Conservation (phyloP, 176 grass and related monocot species). For the Hordeum vulgare region DNA sequence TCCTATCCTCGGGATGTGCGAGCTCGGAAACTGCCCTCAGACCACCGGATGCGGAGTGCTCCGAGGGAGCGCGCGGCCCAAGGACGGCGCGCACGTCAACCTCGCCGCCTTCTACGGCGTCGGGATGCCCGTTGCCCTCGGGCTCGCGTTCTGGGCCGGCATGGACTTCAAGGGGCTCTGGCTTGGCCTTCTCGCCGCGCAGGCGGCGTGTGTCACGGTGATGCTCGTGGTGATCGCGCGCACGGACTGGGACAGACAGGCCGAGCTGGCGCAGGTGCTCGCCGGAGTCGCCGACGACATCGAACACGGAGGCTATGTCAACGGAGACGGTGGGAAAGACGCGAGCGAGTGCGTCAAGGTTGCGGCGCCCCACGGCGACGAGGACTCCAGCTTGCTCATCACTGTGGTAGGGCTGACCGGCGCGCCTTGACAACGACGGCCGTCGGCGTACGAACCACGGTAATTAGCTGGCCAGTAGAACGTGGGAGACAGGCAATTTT, state of each 20-base stretch:
- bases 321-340: conserved; percentile 31
- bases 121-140: conserved; percentile 75
- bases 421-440: conserved; percentile 7
- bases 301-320: neutral
- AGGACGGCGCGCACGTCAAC: conserved; percentile 72
- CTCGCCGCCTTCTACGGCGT: conserved; percentile 80
- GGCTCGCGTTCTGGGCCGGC: conserved; percentile 53
- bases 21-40: conserved; percentile 96
- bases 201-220: conserved; percentile 61
- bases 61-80: conserved; percentile 74
- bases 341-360: conserved; percentile 24
- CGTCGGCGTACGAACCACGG: conserved; percentile 27
- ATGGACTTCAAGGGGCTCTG: conserved; percentile 84
- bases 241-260: conserved; percentile 66
- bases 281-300: conserved; percentile 31
- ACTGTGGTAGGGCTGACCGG: conserved; percentile 34
- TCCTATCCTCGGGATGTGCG: conserved; percentile 82
- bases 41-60: conserved; percentile 93
- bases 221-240: conserved; percentile 61
- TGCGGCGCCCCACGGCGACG: conserved; percentile 43
- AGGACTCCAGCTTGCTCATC: conserved; percentile 48
- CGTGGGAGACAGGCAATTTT: neutral
- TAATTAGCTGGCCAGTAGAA: conserved; percentile 24
- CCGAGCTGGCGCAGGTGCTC: conserved; percentile 55
- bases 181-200: conserved; percentile 80